These are phyloP conservation scores for Ganoderma sp. DNA, from an alignment of 1,284 basidiomycete genomes.

Conservation along the genomic window DNA sequence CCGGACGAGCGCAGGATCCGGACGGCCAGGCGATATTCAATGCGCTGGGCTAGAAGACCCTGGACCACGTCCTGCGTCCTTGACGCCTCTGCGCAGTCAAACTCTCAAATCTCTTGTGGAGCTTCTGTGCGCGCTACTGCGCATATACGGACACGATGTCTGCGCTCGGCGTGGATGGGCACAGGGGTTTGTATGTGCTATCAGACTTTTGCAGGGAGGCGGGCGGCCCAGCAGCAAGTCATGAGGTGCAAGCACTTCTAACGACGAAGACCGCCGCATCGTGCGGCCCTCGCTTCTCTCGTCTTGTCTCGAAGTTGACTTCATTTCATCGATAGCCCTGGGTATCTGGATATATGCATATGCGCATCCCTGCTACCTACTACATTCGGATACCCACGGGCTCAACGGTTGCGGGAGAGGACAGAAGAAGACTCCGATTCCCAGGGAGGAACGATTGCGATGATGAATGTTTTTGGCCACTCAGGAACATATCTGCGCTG, in stretches of 20 bases:
- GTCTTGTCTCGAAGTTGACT: background rate
- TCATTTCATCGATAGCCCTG: background rate
- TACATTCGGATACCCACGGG: background rate
- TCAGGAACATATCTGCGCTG: background rate
- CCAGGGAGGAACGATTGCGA: background rate
- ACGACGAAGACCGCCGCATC: background rate
- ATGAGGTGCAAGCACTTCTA: slow-evolving; percentile 1
- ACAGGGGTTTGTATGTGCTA: background rate
- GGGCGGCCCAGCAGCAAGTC: background rate
- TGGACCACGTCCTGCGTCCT: background rate
- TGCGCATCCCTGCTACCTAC: background rate
- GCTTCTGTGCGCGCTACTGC: background rate
- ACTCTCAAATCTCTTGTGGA: background rate
- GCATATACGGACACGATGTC: background rate
- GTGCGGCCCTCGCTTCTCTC: background rate
- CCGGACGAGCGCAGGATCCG: background rate
- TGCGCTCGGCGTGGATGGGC: background rate
- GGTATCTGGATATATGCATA: background rate
- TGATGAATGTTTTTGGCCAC: background rate
- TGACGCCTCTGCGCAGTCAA: background rate
- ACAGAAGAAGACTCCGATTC: background rate
- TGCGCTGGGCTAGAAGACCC: background rate
- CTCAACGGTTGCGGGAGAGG: background rate
- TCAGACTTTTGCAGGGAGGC: background rate
- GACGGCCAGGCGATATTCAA: background rate